Percentiles rank a stretch among this genome's conserved stretches.
Conservation (phyloP, 2,329 filamentous ascomycete genomes). For the Hyphodiscus sp. region DNA sequence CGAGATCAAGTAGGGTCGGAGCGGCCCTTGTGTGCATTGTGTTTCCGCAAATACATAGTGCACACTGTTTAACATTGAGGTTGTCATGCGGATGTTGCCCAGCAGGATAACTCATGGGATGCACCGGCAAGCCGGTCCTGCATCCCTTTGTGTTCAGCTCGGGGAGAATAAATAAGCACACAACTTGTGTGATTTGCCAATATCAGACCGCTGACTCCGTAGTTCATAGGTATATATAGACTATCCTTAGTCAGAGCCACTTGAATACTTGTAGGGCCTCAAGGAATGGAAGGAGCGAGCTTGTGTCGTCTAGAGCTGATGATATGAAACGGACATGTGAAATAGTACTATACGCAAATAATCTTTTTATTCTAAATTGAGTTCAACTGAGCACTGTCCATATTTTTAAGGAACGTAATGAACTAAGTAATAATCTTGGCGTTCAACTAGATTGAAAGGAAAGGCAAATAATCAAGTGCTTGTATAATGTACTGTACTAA, state of each 20-base stretch:
- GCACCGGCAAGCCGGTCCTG: too few species aligned
- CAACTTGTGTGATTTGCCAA: conserved; percentile 94
- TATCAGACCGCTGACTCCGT: conserved; percentile 95
- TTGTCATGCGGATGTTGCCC: too few species aligned
- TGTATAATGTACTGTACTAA: not conserved
- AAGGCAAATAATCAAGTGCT: not conserved
- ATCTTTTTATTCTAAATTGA: conserved; percentile 16
- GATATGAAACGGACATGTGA: conserved; percentile 10
- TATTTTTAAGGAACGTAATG: conserved; percentile 8
- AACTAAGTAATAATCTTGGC: conserved; percentile 7
- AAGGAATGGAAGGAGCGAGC: conserved; percentile 94
- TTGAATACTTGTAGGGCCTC: conserved; percentile 96
- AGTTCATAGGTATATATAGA: conserved; percentile 88
- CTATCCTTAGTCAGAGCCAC: conserved; percentile 95
- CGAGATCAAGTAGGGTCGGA: too few species aligned
- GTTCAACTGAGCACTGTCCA: conserved; percentile 6
- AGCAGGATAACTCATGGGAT: too few species aligned
- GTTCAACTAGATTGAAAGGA: conserved; percentile 5
- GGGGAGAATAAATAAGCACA: too few species aligned
- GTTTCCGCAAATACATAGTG: too few species aligned
- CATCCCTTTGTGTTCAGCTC: too few species aligned
- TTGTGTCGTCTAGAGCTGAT: conserved; percentile 50
- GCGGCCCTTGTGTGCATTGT: too few species aligned
- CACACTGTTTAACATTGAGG: too few species aligned
- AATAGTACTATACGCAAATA: conserved; percentile 14